These are phyloP conservation scores for Trichoderma simmonsii DNA, from an alignment of 2,329 filamentous ascomycete species.

Conservation along the genomic window DNA sequence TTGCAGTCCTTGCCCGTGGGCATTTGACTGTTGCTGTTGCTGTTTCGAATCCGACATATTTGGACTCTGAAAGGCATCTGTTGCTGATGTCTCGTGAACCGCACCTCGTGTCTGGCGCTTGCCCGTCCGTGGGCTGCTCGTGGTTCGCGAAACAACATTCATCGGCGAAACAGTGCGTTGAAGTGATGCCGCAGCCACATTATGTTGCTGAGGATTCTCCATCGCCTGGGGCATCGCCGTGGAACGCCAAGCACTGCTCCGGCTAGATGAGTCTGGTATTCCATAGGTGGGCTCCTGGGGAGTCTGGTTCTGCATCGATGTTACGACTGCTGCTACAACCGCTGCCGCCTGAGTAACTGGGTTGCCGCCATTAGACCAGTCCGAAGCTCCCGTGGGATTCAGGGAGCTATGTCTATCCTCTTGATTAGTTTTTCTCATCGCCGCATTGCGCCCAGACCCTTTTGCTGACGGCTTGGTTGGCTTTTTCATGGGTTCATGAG, in stretches of 20 bases:
- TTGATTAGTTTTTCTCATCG: background rate
- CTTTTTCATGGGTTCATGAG: background rate
- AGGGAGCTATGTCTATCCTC: background rate
- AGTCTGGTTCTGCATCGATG: conserved; percentile 6
- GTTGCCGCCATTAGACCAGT: conserved; percentile 5
- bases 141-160: conserved; percentile 26
- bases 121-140: conserved; percentile 33
- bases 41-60: background rate
- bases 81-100: conserved; percentile 22
- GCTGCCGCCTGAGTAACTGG: conserved; percentile 11
- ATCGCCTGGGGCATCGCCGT: conserved; percentile 20
- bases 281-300: background rate
- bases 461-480: background rate
- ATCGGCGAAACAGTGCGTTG: conserved; percentile 33
- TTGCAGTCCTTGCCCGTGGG: background rate
- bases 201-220: conserved; percentile 26
- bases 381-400: background rate
- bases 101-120: conserved; percentile 33
- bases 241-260: conserved; percentile 1
- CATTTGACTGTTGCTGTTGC: background rate
- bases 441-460: background rate
- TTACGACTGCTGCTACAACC: background rate
- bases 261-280: background rate
- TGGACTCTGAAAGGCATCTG: conserved; percentile 10
- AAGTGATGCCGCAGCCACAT: conserved; percentile 23